Evolutionary conservation across 306 rosid genomes (phyloP).

Genomic region (Pyrus betulifolia): DNA sequence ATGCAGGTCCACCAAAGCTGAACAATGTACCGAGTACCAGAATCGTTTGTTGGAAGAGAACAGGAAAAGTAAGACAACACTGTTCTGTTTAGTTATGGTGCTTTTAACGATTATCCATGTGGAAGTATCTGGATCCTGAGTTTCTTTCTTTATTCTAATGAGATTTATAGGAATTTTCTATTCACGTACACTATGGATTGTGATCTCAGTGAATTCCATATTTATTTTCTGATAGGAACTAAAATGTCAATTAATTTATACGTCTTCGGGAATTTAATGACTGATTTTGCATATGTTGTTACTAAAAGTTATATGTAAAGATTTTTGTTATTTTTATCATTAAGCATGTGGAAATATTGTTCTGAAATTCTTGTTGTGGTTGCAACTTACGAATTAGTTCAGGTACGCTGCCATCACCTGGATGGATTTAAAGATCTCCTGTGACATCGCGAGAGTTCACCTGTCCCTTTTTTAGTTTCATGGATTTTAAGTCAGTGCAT

Average conservation of each 20-base stretch:
- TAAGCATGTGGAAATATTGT: not conserved
- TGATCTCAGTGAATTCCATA: not conserved
- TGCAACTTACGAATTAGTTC: not conserved
- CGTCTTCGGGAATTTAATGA: not conserved
- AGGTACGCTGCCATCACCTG: too few relatives aligned
- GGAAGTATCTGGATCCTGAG: not conserved
- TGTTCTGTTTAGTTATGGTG: not conserved
- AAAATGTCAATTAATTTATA: not conserved
- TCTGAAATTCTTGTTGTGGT: not conserved
- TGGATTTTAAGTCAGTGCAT: too few relatives aligned
- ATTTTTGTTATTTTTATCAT: not conserved
- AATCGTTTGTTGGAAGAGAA: conserved; percentile 43
- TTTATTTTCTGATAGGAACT: not conserved
- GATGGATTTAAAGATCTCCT: not conserved
- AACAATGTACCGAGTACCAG: conserved; percentile 45
- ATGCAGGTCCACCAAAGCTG: conserved; percentile 53
- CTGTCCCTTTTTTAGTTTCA: not conserved
- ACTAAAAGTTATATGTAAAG: not conserved
- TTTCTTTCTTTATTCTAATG: not conserved
- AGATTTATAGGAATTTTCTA: not conserved
- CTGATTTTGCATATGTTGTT: not conserved
- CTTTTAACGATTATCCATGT: not conserved
- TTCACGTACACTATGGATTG: not conserved
- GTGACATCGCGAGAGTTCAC: not conserved
- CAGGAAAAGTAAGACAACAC: conserved; percentile 51